Evolutionary conservation across 805 yeast species (phyloP).

Genomic region (Hanseniaspora mollemarum): DNA sequence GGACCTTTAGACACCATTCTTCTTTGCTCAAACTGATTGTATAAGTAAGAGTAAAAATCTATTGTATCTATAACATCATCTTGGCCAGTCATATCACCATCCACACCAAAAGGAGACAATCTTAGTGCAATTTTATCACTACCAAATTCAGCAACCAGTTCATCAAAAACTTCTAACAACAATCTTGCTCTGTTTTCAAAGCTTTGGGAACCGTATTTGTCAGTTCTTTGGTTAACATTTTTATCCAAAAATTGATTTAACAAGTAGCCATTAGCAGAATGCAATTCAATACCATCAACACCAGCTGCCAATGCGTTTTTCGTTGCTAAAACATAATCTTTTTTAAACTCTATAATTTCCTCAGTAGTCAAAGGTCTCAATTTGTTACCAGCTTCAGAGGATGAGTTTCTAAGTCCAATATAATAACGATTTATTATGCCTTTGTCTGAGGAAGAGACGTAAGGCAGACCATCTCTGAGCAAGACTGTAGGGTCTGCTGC

Average conservation of each 20-base stretch:
- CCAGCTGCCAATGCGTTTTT: slow-evolving; percentile 30
- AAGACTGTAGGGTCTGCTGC: slow-evolving; percentile 33
- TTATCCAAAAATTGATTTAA: slow-evolving; percentile 45
- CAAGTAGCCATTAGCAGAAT: slow-evolving; percentile 57
- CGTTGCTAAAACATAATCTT: slow-evolving; percentile 38
- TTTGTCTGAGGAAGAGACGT: slow-evolving; percentile 33
- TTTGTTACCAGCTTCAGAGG: slow-evolving; percentile 24
- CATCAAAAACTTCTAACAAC: slow-evolving; percentile 40
- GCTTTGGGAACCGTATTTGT: slow-evolving; percentile 42
- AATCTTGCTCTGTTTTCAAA: slow-evolving; percentile 41
- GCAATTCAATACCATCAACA: slow-evolving; percentile 56
- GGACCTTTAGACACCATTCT: not conserved
- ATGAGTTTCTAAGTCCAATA: slow-evolving; percentile 28
- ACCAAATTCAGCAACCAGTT: slow-evolving; percentile 42
- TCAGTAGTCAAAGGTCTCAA: slow-evolving; percentile 20
- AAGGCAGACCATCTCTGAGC: slow-evolving; percentile 31
- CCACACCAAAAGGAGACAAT: slow-evolving; percentile 37
- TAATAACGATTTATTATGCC: slow-evolving; percentile 27
- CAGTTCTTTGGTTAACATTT: slow-evolving; percentile 36
- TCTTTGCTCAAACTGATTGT: slow-evolving; percentile 30
- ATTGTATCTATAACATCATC: slow-evolving; percentile 31
- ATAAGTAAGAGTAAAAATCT: slow-evolving; percentile 34
- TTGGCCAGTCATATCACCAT: slow-evolving; percentile 33
- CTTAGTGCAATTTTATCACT: slow-evolving; percentile 39
- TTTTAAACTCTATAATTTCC: slow-evolving; percentile 33